These are phyloP conservation scores for Tolypocladium capitatum DNA, from an alignment of 2,329 filamentous ascomycete species.

Conservation along the genomic window DNA sequence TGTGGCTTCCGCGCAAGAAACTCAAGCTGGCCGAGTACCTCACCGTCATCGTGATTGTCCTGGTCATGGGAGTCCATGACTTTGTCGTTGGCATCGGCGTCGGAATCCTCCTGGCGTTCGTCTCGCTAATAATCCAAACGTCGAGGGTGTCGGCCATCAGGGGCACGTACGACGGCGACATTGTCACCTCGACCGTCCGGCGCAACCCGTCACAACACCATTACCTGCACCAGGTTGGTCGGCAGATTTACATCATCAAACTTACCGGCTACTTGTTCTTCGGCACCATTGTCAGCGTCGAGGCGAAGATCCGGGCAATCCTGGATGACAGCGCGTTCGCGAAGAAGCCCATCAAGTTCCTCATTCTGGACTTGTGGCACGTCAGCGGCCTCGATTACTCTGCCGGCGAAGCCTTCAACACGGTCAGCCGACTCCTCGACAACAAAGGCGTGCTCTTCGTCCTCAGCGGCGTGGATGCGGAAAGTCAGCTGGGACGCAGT, in stretches of 20 bases:
- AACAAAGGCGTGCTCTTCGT: conserved; percentile 68
- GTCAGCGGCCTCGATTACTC: conserved; percentile 94
- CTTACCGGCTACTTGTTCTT: conserved; percentile 95
- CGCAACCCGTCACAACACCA: conserved; percentile 80
- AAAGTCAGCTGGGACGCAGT: conserved; percentile 62
- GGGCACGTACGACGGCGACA: conserved; percentile 77
- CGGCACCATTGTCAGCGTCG: conserved; percentile 90
- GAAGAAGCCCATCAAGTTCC: conserved; percentile 68
- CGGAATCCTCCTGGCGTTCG: conserved; percentile 81
- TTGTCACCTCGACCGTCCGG: conserved; percentile 83
- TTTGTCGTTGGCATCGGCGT: conserved; percentile 91
- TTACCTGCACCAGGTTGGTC: conserved; percentile 73
- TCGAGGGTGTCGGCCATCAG: conserved; percentile 81
- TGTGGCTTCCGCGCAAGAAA: conserved; percentile 81
- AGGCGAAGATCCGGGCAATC: conserved; percentile 70
- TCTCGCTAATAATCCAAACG: conserved; percentile 83
- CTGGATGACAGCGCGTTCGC: conserved; percentile 73
- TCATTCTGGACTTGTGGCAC: conserved; percentile 78
- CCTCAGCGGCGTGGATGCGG: conserved; percentile 67
- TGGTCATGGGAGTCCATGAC: conserved; percentile 94
- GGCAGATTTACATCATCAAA: conserved; percentile 84
- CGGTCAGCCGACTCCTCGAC: conserved; percentile 72
- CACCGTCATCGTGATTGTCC: conserved; percentile 77
- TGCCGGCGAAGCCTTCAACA: conserved; percentile 85
- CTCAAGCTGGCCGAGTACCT: conserved; percentile 77